Evolutionary conservation across 805 yeast species (phyloP).

Genomic region (Suhomyces prunicola): DNA sequence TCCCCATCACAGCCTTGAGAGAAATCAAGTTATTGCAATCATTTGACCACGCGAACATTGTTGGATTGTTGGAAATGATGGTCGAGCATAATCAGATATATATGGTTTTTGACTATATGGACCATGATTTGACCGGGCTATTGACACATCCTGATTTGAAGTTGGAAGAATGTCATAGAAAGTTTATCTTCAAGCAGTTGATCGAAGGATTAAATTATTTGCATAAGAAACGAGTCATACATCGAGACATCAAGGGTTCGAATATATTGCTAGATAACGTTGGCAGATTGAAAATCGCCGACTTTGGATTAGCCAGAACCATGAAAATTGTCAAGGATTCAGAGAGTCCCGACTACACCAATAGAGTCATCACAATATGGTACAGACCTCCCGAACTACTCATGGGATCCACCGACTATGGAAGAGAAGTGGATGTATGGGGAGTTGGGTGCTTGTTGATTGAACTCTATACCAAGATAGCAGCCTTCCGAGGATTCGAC

Average conservation of each 20-base stretch:
- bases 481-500: slow-evolving; percentile 84
- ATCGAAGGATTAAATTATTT: slow-evolving; percentile 67
- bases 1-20: slow-evolving; percentile 92
- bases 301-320: slow-evolving; percentile 77
- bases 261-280: slow-evolving; percentile 62
- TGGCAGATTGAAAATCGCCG: slow-evolving; percentile 71
- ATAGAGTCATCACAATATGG: slow-evolving; percentile 95
- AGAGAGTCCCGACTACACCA: slow-evolving; percentile 79
- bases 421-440: slow-evolving; percentile 92
- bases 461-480: slow-evolving; percentile 71
- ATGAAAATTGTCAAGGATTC: slow-evolving; percentile 56
- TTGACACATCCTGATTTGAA: slow-evolving; percentile 69
- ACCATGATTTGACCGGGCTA: slow-evolving; percentile 88
- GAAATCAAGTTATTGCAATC: slow-evolving; percentile 85
- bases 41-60: slow-evolving; percentile 77
- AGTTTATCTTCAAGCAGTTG: slow-evolving; percentile 63
- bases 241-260: slow-evolving; percentile 81
- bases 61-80: slow-evolving; percentile 85
- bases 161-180: slow-evolving; percentile 61
- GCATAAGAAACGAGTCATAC: slow-evolving; percentile 66
- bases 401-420: slow-evolving; percentile 87
- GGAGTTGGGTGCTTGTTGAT: slow-evolving; percentile 90
- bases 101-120: slow-evolving; percentile 92
- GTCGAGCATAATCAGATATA: slow-evolving; percentile 69
- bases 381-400: slow-evolving; percentile 94